Evolutionary conservation across 495 filamentous ascomycete genomes (phyloP), one percentile per base, ranked within the genome.

Genomic region (Immersiella caudata): DNA sequence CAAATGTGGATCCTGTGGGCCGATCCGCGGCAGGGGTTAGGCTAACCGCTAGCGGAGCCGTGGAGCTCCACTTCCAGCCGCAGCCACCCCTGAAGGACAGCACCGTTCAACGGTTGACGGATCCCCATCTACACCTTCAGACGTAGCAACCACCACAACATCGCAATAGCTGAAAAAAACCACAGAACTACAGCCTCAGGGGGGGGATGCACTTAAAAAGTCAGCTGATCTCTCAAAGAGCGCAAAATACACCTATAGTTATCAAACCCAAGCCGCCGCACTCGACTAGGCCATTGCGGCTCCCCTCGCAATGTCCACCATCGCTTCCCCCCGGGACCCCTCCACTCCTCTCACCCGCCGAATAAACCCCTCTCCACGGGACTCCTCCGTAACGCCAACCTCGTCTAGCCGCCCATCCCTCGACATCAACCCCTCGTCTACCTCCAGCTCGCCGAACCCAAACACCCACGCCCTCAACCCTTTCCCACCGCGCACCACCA

Each of bases 381-480:
- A 33, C 29, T 33, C 71, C 65, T 61, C 65, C 33, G 70, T 61
- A 33, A 72, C 64, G 29, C 88, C 87, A 2, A 86, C 87, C 26
- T 92, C 90, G 20, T 92, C 92, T 57, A 84, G 87, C 24, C 89
- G 90, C n/a, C 87, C 89, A 6, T 92, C 89, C 56, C 83, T 91
- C 76, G 91, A 94, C 69, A 76, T 75, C 21, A n/a, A 33, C 63
- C 74, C 83, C n/a, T 85, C 84, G 68, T 87, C 86, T 11, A 67
- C 80, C 52, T 74, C 79, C 11, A 72, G 78, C 65, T 78, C 86
- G 70, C 82, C 87, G 75, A 83, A 85, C 78, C 79, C 81, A 74
- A 70, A 81, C 79, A 63, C 14, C 22, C 24, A 26, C 56, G 9
- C 18, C 83, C 62, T 81, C 85, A 29, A 78, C 66, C 73, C 80